Base-by-base conservation (phyloP, 2,329 filamentous ascomycete species). In the Penicillium sp. region DNA sequence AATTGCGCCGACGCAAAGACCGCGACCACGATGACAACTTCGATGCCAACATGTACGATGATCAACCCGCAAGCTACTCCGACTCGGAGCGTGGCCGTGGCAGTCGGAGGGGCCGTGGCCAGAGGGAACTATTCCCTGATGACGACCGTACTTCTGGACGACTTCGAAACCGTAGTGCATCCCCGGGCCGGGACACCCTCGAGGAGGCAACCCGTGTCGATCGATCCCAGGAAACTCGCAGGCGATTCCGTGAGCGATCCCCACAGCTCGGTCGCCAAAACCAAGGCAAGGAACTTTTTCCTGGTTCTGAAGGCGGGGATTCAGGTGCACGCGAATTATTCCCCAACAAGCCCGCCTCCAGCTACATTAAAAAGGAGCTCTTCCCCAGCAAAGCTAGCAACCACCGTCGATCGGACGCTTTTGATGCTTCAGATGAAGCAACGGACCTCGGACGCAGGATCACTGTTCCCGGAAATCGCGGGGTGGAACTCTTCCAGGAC, bases 1-100 rank as follows among this genome's bases (percentile, higher is more conserved):
- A 79, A 66, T 61, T 70, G 53, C 62, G 70, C 57, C 65, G 71
- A 44, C 64, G 72, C 59, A 67, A 66, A 58, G 65, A 67, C 39
- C 66, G 65, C 44, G 78, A 80, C 43, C 78, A 81, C 4, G 75
- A 78, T 31, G 73, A 79, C 31, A 74, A 77, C 0, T 92, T 89
- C 59, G 83, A 87, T 60, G 87, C 84, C 31, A 87, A 81, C 62
- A 86, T 95, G 76, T 95, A 95, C 69, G 89, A 93, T 57, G 89
- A 95, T 61, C 80, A 51, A 13, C 58, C 58, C 18, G 57, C 61
- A 6, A 64, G 66, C 40, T 58, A 58, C 20, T 62, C 63, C 6
- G 61, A 66, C 44, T 49, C 64, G 23, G 67, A 65, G 7, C 61
- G 65, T 47, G 58, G 61, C 45, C 59, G 62, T 39, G 51, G 58